Base-by-base conservation (phyloP, 2,329 filamentous ascomycete genomes). In the Aureobasidium vineae region DNA sequence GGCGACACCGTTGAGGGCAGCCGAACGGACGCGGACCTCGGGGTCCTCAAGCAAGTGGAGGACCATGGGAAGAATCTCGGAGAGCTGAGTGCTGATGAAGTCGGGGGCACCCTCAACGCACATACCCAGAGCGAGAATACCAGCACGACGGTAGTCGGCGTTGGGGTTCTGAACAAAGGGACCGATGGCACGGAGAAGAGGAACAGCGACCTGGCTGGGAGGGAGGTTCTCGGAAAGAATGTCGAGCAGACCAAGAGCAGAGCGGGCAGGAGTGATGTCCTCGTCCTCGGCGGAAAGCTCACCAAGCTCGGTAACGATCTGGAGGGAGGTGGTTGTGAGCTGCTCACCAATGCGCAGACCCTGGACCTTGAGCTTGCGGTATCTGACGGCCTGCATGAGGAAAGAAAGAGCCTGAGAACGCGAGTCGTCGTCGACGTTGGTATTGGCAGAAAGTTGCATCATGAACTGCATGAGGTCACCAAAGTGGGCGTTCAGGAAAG, bases 31-130 rank as follows among this genome's bases (percentile, higher is more conserved):
- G 72, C 88, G 88, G 71, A 87, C 84, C 71, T 96, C 90, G n/a
- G 86, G 82, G 75, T 99, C 95, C 75, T 92, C 85, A 45, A 99
- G 86, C 10, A 98, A 85, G 73, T 87, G 88, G 67, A 97, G 84
- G 67, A 98, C 88, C 72, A 91, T 84, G 57, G 95, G 95, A 77
- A 98, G 86, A 71, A 98, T 90, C 70, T 89, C 86, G 74, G 89
- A 85, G 69, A 98, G 86, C 79, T 99, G 95, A 23, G 93, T 97
- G 70, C 91, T 92, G 74, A 98, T 92, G 79, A 98, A 99, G 78
- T 99, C 95, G 19, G 95, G 95, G 36, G 95, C 94, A 72, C 95
- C 95, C 82, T 98, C 95, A 63, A 97, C 94, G 72, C 91, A 94
- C 82, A 94, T 96, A 68, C 94, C 94, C 5, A 99, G 85, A 57